Conservation (phyloP, 495 filamentous ascomycete genomes). For the Hamigera avellanea region DNA sequence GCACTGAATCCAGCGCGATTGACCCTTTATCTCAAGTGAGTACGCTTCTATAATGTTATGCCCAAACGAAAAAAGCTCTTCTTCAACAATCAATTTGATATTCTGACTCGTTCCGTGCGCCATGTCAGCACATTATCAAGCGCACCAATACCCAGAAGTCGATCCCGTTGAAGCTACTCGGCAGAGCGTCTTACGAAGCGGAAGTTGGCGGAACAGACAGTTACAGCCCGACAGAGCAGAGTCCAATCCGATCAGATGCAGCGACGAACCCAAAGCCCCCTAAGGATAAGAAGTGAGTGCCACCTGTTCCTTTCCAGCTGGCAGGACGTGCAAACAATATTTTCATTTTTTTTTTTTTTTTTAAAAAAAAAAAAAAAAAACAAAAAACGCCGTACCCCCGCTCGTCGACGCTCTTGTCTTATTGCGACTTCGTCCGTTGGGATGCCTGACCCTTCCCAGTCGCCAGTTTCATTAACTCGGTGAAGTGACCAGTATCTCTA, state of each 20-base stretch:
- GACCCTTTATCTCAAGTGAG: conserved; percentile 48
- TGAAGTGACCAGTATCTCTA: too few species aligned
- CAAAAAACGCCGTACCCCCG: too few species aligned
- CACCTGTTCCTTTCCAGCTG: conserved; percentile 1
- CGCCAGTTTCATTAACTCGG: too few species aligned
- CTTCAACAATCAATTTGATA: too few species aligned
- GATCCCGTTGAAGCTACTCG: conserved; percentile 55
- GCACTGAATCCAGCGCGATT: conserved; percentile 32
- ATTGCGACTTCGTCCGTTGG: too few species aligned
- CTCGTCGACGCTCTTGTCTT: too few species aligned
- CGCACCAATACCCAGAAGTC: conserved; percentile 68
- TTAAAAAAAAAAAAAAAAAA: too few species aligned
- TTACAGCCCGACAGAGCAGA: conserved; percentile 23
- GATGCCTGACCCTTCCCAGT: too few species aligned
- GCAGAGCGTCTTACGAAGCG: conserved; percentile 38
- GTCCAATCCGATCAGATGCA: conserved; percentile 23
- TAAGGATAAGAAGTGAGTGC: conserved; percentile 60
- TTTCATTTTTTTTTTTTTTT: not conserved
- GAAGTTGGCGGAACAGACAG: conserved; percentile 41
- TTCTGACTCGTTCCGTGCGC: conserved; percentile 9
- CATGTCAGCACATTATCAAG: conserved; percentile 60
- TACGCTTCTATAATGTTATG: conserved; percentile 2
- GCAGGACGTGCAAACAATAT: not conserved
- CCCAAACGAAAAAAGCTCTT: too few species aligned
- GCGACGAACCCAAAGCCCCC: conserved; percentile 31